Base-by-base conservation (phyloP, 2,329 filamentous ascomycete species). In the Penicillium nordicum region DNA sequence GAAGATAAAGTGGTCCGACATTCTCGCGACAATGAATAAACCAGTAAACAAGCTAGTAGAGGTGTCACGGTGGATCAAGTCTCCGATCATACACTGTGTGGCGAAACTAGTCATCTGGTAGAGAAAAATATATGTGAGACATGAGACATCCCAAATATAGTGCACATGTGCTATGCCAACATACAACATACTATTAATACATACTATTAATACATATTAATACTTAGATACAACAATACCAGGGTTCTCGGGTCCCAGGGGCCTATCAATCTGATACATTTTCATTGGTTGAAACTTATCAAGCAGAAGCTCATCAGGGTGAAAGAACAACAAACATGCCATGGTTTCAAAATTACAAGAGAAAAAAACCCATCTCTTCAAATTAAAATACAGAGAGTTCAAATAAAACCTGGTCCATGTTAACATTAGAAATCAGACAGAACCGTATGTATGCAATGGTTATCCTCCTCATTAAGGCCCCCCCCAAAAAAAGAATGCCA, bases 71-170 rank as follows among this genome's bases (percentile, higher is more conserved):
- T 56, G 53, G 53, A 52, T 34, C 41, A 27, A 38, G 50, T 38
- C 25, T 47, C 40, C 42, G 30, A 54, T 27, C 38, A 50, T 25
- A 53, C 37, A 27, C n/a, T 27, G 7, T 38, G 53, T 56, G 53
- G 53, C 53, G 7, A 50, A 56, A 30, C 29, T 41, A 37, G 45
- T 52, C 53, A 56, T 56, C 48, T 36, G 53, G 27, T 16, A 27
- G 32, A 27, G 9, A 51, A 50, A 50, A 37, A 34, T 16, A 34
- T 16, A 30, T 12, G 53, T 45, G 48, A 38, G 36, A 34, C 32
- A 34, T 55, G 53, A 55, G 53, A 55, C 53, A 56, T 52, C 48
- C 53, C 53, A 56, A 52, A 52, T 52, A 56, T 56, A 56, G 53
- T 38, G n/a, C 40, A 32, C 41, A 27, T 29, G 25, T 14, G 34